Evolutionary conservation across 352 stramenopile genomes (phyloP).

Genomic region (Phytopythium cucurbitacearum): DNA sequence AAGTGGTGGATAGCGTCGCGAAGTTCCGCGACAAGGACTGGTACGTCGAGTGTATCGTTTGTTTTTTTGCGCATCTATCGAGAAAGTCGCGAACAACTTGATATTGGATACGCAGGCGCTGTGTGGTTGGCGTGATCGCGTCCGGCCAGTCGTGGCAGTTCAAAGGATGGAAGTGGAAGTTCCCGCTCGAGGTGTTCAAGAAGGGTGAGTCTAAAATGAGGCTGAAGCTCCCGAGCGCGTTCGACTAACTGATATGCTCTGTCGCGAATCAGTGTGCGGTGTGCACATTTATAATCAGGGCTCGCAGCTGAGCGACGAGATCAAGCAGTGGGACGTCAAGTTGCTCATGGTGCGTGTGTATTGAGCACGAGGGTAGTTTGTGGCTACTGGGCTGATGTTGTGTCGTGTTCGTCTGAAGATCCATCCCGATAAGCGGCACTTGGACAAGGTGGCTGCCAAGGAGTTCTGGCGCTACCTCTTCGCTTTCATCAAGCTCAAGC

Average conservation of each 20-base stretch:
- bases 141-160: slow-evolving; percentile 91
- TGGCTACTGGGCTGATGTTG: slow-evolving; percentile 3
- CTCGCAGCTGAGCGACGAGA: slow-evolving; percentile 69
- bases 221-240: too few relatives aligned
- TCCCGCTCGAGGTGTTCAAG: slow-evolving; percentile 90
- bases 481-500: slow-evolving; percentile 76
- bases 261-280: slow-evolving; percentile 48
- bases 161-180: slow-evolving; percentile 92
- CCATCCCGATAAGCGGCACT: slow-evolving; percentile 87
- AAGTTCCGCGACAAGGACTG: slow-evolving; percentile 87
- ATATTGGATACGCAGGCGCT: slow-evolving; percentile 42
- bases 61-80: not conserved
- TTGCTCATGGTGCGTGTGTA: slow-evolving; percentile 69
- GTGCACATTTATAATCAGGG: slow-evolving; percentile 86
- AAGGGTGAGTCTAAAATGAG: slow-evolving; percentile 42
- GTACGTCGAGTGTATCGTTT: slow-evolving; percentile 22
- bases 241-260: slow-evolving; percentile 5
- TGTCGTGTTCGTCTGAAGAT: slow-evolving; percentile 34
- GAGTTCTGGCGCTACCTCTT: slow-evolving; percentile 91
- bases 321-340: slow-evolving; percentile 90
- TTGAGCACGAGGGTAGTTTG: not conserved
- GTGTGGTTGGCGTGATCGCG: slow-evolving; percentile 87
- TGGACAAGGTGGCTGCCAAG: slow-evolving; percentile 87
- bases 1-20: slow-evolving; percentile 84
- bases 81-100: not conserved